These are phyloP conservation scores for Chaetoceros tenuissimus DNA, from an alignment of 108 stramenopile genomes.

Conservation along the genomic window DNA sequence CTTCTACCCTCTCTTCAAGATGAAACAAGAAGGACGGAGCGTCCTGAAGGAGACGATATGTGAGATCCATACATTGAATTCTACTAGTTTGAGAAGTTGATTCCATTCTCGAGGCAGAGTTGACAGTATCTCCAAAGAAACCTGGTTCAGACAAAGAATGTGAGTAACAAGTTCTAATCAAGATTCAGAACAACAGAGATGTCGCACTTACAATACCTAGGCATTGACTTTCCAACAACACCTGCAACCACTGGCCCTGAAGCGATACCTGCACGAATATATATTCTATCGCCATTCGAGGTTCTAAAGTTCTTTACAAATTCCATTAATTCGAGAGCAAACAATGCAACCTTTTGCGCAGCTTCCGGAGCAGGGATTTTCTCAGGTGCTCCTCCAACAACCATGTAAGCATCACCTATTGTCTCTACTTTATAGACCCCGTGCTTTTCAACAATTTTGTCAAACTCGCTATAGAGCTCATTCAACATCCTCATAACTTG, in stretches of 20 bases:
- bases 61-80: constrained; percentile 21
- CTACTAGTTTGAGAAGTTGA: constrained; percentile 14
- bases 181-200: too few species aligned
- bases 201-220: not conserved
- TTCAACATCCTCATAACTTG: constrained; percentile 60
- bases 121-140: constrained; percentile 21
- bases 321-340: constrained; percentile 20
- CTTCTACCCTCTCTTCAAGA: constrained; percentile 16
- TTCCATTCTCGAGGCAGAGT: constrained; percentile 14
- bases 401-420: constrained; percentile 26
- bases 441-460: constrained; percentile 41
- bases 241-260: constrained; percentile 46
- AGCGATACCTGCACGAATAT: constrained; percentile 13
- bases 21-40: constrained; percentile 15
- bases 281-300: not conserved
- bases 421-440: constrained; percentile 56
- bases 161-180: too few species aligned
- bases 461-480: constrained; percentile 48
- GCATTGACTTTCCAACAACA: constrained; percentile 28
- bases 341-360: constrained; percentile 23
- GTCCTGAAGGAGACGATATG: constrained; percentile 25
- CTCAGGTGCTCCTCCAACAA: constrained; percentile 26
- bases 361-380: constrained; percentile 20
- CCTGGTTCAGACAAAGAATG: too few species aligned
- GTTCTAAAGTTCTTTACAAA: constrained; percentile 19